phyloP scores from a whole-genome alignment of 148 eudicot genomes.

The Rhododendron simsii region DNA sequence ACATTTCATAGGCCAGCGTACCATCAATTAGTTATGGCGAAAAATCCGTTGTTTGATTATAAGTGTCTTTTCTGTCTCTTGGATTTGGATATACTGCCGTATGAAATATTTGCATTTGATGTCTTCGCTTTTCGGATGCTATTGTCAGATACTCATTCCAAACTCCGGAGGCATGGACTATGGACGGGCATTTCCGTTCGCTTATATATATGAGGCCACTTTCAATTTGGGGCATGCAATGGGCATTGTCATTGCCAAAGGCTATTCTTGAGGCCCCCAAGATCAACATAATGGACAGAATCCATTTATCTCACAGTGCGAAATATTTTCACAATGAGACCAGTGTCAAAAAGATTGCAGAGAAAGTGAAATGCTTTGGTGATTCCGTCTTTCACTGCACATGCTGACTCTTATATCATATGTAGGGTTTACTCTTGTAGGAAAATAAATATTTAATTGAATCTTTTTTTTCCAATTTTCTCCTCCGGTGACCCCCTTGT shows the following conservation, averaged over 20 bases:
- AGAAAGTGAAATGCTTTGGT: constrained; percentile 58
- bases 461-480: not conserved
- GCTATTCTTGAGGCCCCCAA: constrained; percentile 69
- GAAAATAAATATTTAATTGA: not conserved
- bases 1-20: not conserved
- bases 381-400: constrained; percentile 70
- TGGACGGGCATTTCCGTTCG: constrained; percentile 43
- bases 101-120: not conserved
- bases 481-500: not conserved
- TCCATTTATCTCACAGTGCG: constrained; percentile 28
- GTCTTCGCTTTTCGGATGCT: not conserved
- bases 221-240: constrained; percentile 50
- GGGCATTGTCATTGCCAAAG: constrained; percentile 76
- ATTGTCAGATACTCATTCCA: constrained; percentile 52
- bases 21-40: not conserved
- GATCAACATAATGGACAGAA: constrained; percentile 71
- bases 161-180: constrained; percentile 50
- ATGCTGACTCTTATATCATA: constrained; percentile 31
- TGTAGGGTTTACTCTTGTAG: constrained; percentile 1
- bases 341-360: constrained; percentile 44
- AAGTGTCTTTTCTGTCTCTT: not conserved
- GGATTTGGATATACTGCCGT: not conserved
- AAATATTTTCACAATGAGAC: constrained; percentile 34
- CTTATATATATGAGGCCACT: constrained; percentile 53
- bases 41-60: not conserved